Percentiles rank a stretch among this genome's conserved stretches.
phyloP scores from a whole-genome alignment of 2,329 filamentous ascomycete genomes.

The Nemania abortiva region DNA sequence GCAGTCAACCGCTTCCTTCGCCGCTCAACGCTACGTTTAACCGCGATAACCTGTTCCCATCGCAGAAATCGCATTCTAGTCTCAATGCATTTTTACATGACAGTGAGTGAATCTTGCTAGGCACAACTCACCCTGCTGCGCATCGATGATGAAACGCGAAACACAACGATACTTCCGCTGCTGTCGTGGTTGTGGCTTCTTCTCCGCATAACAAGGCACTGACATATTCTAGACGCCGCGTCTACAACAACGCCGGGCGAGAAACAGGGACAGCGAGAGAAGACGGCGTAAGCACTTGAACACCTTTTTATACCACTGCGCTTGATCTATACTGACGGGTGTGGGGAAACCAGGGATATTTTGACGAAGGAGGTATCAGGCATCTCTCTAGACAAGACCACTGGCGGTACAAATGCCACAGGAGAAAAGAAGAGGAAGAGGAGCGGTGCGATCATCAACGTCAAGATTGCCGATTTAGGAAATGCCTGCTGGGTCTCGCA shows the following conservation, averaged over 20 bases:
- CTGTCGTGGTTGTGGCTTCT: background rate
- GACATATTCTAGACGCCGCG: conserved; percentile 47
- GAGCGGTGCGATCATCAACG: conserved; percentile 79
- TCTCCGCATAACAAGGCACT: conserved; percentile 43
- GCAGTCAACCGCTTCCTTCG: conserved; percentile 94
- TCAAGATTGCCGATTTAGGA: conserved; percentile 98
- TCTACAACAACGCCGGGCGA: conserved; percentile 69
- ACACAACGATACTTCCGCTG: background rate
- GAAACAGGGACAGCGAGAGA: conserved; percentile 86
- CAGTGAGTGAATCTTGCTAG: conserved; percentile 61
- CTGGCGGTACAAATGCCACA: conserved; percentile 55
- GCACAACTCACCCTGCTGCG: background rate
- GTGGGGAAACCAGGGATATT: conserved; percentile 72
- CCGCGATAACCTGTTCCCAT: conserved; percentile 76
- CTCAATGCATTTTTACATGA: conserved; percentile 88
- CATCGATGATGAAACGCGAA: background rate
- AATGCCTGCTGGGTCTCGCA: conserved; percentile 99
- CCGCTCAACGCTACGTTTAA: conserved; percentile 94
- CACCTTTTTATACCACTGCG: conserved; percentile 7
- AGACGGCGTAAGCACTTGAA: conserved; percentile 81
- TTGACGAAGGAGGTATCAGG: conserved; percentile 93
- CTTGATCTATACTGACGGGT: conserved; percentile 27
- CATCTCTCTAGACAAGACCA: conserved; percentile 87
- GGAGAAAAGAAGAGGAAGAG: conserved; percentile 73
- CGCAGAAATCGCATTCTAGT: conserved; percentile 76